Evolutionary conservation across 2,329 filamentous ascomycete species (phyloP).

Genomic region (Shiraia bambusicola): DNA sequence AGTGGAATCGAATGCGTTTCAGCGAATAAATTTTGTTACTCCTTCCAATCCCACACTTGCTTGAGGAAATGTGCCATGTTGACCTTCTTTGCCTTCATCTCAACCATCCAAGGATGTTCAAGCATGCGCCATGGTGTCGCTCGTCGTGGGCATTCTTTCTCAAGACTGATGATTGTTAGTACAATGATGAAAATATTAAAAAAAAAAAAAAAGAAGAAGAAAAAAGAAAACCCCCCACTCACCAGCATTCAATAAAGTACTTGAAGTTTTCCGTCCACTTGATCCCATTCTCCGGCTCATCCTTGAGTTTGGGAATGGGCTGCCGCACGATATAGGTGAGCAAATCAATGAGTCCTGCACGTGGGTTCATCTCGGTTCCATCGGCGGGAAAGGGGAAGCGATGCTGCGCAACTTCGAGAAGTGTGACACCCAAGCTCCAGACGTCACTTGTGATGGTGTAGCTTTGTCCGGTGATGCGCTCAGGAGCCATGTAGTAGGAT

Average conservation of each 20-base stretch:
- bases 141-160: conserved; percentile 84
- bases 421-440: conserved; percentile 93
- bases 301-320: conserved; percentile 91
- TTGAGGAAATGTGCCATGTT: conserved; percentile 95
- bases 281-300: conserved; percentile 85
- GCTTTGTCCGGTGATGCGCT: conserved; percentile 94
- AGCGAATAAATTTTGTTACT: conserved; percentile 46
- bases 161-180: conserved; percentile 63
- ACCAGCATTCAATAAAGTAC: conserved; percentile 99
- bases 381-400: conserved; percentile 97
- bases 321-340: conserved; percentile 97
- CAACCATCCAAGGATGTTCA: conserved; percentile 97
- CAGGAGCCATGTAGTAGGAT: conserved; percentile 98
- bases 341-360: conserved; percentile 89
- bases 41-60: conserved; percentile 96
- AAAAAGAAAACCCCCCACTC: conserved; percentile 54
- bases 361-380: conserved; percentile 91
- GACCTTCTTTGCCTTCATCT: conserved; percentile 93
- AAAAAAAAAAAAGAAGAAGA: too few species aligned
- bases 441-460: conserved; percentile 99
- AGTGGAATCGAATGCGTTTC: conserved; percentile 12
- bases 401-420: conserved; percentile 99
- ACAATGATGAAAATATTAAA: background rate
- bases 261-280: conserved; percentile 98
- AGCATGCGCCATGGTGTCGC: conserved; percentile 98